Conservation (phyloP, 208 protist genomes). For the Leishmania amazonensis region DNA sequence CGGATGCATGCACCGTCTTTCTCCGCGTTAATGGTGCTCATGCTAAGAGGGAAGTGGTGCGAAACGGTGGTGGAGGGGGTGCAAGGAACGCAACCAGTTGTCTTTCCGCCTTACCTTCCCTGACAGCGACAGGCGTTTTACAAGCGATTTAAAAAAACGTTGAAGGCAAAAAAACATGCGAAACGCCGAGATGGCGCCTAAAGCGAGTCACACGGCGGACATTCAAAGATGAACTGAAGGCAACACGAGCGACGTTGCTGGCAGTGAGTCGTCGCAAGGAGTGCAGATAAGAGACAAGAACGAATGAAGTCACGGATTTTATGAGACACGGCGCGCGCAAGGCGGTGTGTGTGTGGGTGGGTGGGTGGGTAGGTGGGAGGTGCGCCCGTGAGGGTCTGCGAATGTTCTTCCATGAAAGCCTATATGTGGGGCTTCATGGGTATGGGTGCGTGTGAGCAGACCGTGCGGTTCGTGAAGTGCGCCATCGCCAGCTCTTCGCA, state of each 20-base stretch:
- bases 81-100: neutral
- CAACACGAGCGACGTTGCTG: neutral
- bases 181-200: neutral
- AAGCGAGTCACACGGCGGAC: too few relatives aligned
- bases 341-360: neutral
- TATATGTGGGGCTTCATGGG: neutral
- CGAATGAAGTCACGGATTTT: neutral
- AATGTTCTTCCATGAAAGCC: neutral
- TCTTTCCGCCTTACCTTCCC: neutral
- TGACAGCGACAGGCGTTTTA: neutral
- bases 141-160: neutral
- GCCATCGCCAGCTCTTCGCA: neutral
- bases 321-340: neutral
- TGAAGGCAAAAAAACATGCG: neutral
- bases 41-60: neutral
- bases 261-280: neutral
- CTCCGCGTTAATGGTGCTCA: neutral
- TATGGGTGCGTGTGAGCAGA: neutral
- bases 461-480: neutral
- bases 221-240: neutral
- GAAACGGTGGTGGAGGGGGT: neutral
- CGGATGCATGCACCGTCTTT: neutral
- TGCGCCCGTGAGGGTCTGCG: neutral
- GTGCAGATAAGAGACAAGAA: conserved; percentile 6
- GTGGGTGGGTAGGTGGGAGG: neutral